Conservation (phyloP, 2,329 filamentous ascomycete genomes). For the Hymenoscyphus infarciens region DNA sequence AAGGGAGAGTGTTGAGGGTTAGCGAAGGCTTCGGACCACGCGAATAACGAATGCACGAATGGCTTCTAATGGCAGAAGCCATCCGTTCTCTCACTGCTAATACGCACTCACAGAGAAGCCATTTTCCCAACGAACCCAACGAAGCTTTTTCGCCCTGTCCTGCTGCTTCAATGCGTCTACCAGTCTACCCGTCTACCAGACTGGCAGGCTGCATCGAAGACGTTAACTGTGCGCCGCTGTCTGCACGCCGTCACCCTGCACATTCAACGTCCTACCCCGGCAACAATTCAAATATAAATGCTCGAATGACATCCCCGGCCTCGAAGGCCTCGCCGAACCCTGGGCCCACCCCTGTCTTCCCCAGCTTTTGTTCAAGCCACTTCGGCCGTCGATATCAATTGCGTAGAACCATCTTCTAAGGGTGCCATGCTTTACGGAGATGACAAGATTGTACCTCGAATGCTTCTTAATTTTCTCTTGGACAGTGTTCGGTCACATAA, state of each 20-base stretch:
- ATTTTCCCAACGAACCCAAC: conserved; percentile 21
- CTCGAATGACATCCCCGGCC: conserved; percentile 11
- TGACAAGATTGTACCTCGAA: background rate
- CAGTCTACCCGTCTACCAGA: background rate
- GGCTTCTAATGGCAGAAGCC: background rate
- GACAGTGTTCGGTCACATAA: background rate
- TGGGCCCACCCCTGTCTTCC: conserved; percentile 18
- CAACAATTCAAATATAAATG: conserved; percentile 5
- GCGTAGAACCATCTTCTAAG: background rate
- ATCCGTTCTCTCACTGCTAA: background rate
- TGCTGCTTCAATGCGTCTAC: background rate
- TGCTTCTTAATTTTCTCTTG: background rate
- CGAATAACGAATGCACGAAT: conserved; percentile 2
- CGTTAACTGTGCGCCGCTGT: conserved; percentile 21
- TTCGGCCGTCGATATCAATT: conserved; percentile 14
- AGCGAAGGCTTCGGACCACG: background rate
- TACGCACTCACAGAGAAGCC: background rate
- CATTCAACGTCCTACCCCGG: background rate
- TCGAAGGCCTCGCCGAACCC: conserved; percentile 1
- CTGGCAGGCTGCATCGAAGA: conserved; percentile 14
- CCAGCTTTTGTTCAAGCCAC: conserved; percentile 24
- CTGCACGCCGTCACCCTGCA: conserved; percentile 19
- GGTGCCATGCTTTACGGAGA: background rate
- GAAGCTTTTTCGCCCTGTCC: conserved; percentile 13
- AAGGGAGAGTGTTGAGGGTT: background rate